A percentile compares a stretch with the other conserved stretches of the same genome.
phyloP scores from a whole-genome alignment of 306 rosid genomes.

The Betula pendula region DNA sequence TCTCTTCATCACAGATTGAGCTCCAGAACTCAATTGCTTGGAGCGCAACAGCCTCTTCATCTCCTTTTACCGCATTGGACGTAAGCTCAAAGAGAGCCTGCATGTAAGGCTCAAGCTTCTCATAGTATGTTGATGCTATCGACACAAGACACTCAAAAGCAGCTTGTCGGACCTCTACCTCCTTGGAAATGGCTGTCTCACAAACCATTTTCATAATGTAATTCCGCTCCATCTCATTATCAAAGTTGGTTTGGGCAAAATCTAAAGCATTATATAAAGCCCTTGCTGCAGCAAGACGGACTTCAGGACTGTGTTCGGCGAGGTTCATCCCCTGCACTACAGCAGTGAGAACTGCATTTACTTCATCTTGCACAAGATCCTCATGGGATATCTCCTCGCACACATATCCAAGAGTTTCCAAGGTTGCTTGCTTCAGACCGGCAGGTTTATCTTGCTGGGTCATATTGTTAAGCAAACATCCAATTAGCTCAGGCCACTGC shows the following conservation, averaged over 20 bases:
- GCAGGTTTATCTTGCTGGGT: constrained; percentile 33
- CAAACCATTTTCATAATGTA: constrained; percentile 40
- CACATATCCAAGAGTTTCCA: constrained; percentile 44
- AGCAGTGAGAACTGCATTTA: constrained; percentile 38
- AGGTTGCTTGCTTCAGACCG: constrained; percentile 37
- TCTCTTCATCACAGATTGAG: constrained; percentile 42
- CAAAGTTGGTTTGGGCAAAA: constrained; percentile 39
- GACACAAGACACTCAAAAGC: constrained; percentile 48
- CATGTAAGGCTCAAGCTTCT: constrained; percentile 39
- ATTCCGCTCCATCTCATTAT: constrained; percentile 38
- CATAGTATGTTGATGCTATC: constrained; percentile 40
- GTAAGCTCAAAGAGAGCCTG: constrained; percentile 40
- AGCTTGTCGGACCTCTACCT: constrained; percentile 36
- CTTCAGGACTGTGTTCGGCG: constrained; percentile 33
- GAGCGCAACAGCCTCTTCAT: constrained; percentile 37
- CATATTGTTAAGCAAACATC: constrained; percentile 35
- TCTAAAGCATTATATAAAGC: constrained; percentile 42
- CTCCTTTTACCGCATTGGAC: constrained; percentile 38
- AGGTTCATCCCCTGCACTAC: constrained; percentile 43
- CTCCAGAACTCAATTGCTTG: constrained; percentile 49
- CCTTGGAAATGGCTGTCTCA: constrained; percentile 38
- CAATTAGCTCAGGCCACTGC: constrained; percentile 38
- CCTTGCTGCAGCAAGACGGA: constrained; percentile 41
- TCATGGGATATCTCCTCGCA: constrained; percentile 45
- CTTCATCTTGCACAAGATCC: constrained; percentile 35